A percentile compares a stretch with the other conserved stretches of the same genome.
Conservation (phyloP, 495 filamentous ascomycete species). For the Glonium stellatum region DNA sequence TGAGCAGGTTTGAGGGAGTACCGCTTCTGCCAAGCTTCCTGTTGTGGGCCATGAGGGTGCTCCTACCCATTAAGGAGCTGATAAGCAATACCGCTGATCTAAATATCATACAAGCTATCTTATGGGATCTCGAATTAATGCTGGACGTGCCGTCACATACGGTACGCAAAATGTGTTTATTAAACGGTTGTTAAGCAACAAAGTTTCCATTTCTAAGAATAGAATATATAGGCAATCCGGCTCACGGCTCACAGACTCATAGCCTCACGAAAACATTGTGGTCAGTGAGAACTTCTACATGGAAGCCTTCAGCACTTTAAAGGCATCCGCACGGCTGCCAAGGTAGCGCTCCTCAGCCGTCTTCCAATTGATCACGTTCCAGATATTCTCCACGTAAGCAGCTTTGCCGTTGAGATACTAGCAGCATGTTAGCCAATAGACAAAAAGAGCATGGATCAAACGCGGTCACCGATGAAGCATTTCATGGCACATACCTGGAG, state of each 20-base stretch:
- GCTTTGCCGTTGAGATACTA: conserved; percentile 37
- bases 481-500: conserved; percentile 26
- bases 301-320: conserved; percentile 27
- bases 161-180: too few species aligned
- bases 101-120: too few species aligned
- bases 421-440: not conserved
- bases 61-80: too few species aligned
- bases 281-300: conserved; percentile 8
- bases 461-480: not conserved
- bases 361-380: conserved; percentile 36
- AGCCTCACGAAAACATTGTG: not conserved
- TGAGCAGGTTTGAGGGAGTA: too few species aligned
- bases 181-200: too few species aligned
- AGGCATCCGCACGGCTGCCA: conserved; percentile 26
- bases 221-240: too few species aligned
- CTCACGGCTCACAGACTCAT: not conserved
- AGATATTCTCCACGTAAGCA: conserved; percentile 35
- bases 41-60: too few species aligned
- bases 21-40: too few species aligned
- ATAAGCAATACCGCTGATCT: too few species aligned
- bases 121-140: too few species aligned
- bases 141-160: too few species aligned
- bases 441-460: not conserved
- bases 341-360: conserved; percentile 30
- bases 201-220: too few species aligned